A percentile compares a stretch with the other conserved stretches of the same genome.
Conservation (phyloP, 2,329 filamentous ascomycete species). For the Diaporthe nobilis region DNA sequence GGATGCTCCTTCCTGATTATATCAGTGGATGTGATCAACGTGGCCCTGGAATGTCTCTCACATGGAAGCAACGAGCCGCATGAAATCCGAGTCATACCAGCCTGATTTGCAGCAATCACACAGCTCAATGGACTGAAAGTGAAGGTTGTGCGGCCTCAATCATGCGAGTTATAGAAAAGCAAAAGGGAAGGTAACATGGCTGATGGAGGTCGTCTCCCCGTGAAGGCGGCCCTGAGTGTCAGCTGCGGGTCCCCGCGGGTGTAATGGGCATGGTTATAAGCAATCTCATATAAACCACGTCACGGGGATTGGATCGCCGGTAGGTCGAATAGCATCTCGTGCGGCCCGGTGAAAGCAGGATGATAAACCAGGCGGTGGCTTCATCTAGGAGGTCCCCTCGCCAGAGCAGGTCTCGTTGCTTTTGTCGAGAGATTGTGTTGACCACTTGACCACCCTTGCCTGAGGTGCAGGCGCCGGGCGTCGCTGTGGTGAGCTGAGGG, state of each 20-base stretch:
- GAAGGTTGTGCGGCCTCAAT: not conserved
- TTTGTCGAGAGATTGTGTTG: not conserved
- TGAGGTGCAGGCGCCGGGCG: not conserved
- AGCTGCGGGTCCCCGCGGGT: not conserved
- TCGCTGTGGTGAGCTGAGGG: not conserved
- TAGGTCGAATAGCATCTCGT: not conserved
- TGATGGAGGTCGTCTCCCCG: not conserved
- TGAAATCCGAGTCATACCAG: not conserved
- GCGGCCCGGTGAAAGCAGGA: not conserved
- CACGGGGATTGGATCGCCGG: not conserved
- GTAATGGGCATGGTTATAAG: not conserved
- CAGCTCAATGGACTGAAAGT: not conserved
- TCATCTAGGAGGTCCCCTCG: not conserved
- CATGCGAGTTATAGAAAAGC: not conserved
- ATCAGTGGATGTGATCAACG: not conserved
- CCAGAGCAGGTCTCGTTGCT: not conserved
- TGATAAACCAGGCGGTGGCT: not conserved
- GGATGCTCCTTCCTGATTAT: constrained; percentile 8
- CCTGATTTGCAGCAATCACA: not conserved
- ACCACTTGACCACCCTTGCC: not conserved
- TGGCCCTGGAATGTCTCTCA: not conserved
- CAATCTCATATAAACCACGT: not conserved
- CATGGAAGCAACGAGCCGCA: constrained; percentile 10
- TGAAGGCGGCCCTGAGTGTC: not conserved
- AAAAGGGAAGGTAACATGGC: not conserved